phyloP scores from a whole-genome alignment of 2,329 filamentous ascomycete species.

The Ophiostoma sp. region DNA sequence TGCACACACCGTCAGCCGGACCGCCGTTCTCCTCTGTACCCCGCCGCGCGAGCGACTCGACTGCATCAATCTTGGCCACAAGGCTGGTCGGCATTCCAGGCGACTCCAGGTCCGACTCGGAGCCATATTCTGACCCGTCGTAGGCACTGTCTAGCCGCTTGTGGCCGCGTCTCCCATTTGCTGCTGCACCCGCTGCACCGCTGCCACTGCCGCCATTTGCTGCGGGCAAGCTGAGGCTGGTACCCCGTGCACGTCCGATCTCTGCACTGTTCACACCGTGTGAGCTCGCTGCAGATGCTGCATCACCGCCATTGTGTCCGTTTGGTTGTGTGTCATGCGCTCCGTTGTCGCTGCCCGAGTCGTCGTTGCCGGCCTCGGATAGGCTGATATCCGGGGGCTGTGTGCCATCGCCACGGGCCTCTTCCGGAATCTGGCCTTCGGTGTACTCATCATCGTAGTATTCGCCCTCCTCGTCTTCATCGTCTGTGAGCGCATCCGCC shows the following conservation, averaged over 20 bases:
- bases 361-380: constrained; percentile 27
- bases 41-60: constrained; percentile 63
- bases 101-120: constrained; percentile 63
- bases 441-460: constrained; percentile 43
- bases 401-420: not conserved
- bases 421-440: constrained; percentile 13
- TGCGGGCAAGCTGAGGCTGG: constrained; percentile 44
- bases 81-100: constrained; percentile 63
- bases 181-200: not conserved
- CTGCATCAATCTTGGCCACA: constrained; percentile 64
- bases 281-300: constrained; percentile 26
- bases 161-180: constrained; percentile 35
- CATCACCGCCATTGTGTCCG: constrained; percentile 41
- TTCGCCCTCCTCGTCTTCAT: constrained; percentile 52
- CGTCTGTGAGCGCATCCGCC: constrained; percentile 64
- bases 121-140: constrained; percentile 70
- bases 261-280: constrained; percentile 19
- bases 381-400: constrained; percentile 38
- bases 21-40: constrained; percentile 63
- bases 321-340: constrained; percentile 2
- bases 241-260: constrained; percentile 31
- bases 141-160: constrained; percentile 55
- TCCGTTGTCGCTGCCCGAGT: constrained; percentile 26
- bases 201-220: constrained; percentile 39
- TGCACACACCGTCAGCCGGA: constrained; percentile 60